These are phyloP conservation scores for Hypoxylon sp. DNA, from an alignment of 2,329 filamentous ascomycete species.

Conservation along the genomic window DNA sequence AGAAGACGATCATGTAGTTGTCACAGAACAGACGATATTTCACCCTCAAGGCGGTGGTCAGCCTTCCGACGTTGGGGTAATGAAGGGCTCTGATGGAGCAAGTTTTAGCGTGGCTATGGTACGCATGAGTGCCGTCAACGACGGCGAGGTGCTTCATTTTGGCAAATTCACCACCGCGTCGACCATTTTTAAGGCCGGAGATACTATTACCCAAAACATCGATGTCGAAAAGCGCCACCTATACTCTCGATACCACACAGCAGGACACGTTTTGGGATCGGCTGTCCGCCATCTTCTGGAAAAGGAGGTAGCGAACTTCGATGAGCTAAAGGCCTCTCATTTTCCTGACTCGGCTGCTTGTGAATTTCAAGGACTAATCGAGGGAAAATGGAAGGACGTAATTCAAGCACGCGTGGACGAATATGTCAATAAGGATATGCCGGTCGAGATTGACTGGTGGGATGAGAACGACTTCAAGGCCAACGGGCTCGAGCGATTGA, in stretches of 20 bases:
- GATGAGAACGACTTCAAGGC: slow-evolving; percentile 68
- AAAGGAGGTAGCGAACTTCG: slow-evolving; percentile 63
- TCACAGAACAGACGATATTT: slow-evolving; percentile 76
- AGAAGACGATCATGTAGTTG: slow-evolving; percentile 66
- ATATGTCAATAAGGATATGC: slow-evolving; percentile 65
- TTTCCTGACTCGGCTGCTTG: slow-evolving; percentile 75
- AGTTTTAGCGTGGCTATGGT: slow-evolving; percentile 67
- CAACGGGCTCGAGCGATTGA: slow-evolving; percentile 66
- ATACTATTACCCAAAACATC: slow-evolving; percentile 66
- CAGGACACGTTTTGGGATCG: slow-evolving; percentile 76
- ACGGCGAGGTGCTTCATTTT: slow-evolving; percentile 73
- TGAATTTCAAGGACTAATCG: slow-evolving; percentile 76
- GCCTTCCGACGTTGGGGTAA: slow-evolving; percentile 73
- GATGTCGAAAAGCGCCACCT: slow-evolving; percentile 70
- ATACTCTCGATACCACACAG: slow-evolving; percentile 78
- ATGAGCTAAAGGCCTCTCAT: slow-evolving; percentile 78
- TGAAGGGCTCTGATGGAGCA: slow-evolving; percentile 53
- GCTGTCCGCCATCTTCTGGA: slow-evolving; percentile 72
- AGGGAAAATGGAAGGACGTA: slow-evolving; percentile 68
- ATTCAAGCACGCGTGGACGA: slow-evolving; percentile 73
- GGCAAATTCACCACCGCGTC: slow-evolving; percentile 61
- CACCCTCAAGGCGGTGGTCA: slow-evolving; percentile 81
- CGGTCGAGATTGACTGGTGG: slow-evolving; percentile 76
- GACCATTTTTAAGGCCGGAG: slow-evolving; percentile 55
- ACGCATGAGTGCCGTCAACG: slow-evolving; percentile 63